phyloP scores from a whole-genome alignment of 345 rosid species.

The Corchorus capsularis region DNA sequence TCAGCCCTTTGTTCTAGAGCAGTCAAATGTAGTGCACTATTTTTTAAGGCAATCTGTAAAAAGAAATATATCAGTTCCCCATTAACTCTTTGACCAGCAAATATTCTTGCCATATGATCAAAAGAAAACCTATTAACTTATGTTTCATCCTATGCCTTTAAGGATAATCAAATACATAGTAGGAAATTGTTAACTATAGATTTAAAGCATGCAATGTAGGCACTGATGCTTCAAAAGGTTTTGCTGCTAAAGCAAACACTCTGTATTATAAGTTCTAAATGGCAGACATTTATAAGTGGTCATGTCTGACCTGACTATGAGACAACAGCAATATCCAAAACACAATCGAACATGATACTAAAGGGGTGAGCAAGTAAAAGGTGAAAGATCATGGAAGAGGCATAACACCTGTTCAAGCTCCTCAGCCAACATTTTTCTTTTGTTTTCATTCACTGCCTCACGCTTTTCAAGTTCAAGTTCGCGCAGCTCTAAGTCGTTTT shows the following conservation, averaged over 20 bases:
- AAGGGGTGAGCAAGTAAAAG: neutral
- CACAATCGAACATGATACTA: neutral
- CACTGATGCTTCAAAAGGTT: neutral
- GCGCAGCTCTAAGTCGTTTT: constrained; percentile 69
- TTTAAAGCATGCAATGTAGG: neutral
- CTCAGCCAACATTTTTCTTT: constrained; percentile 56
- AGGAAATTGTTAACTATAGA: neutral
- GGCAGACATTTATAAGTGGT: neutral
- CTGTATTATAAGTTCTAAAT: neutral
- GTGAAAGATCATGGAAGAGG: constrained; percentile 3
- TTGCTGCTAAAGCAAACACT: constrained; percentile 3
- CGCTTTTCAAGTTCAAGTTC: constrained; percentile 72
- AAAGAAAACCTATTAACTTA: constrained; percentile 5
- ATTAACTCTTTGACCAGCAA: neutral
- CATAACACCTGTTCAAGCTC: constrained; percentile 74
- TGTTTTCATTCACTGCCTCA: constrained; percentile 80
- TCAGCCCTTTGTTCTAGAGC: constrained; percentile 79
- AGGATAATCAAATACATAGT: too few relatives aligned
- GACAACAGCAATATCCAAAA: too few relatives aligned
- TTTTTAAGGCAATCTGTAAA: constrained; percentile 57
- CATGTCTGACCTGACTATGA: constrained; percentile 16
- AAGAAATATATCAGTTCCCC: constrained; percentile 1
- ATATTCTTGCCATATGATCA: neutral
- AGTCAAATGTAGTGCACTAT: constrained; percentile 68
- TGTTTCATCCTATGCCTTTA: neutral